Percentiles rank a stretch among this genome's conserved stretches.
These are phyloP conservation scores for Solanum piurae DNA, from an alignment of 257 asterid species.

Conservation along the genomic window DNA sequence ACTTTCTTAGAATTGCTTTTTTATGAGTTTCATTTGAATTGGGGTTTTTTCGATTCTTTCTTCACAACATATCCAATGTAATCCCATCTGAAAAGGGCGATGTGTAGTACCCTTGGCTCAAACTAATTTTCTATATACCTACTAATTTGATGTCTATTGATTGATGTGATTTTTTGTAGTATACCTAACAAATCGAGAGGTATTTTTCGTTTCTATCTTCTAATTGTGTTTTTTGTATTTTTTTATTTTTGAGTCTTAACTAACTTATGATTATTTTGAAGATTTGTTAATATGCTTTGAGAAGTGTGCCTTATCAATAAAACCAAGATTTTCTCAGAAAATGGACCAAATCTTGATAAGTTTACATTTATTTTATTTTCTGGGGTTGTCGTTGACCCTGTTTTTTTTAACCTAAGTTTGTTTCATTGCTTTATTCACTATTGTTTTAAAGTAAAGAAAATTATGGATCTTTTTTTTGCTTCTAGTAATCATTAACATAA, in stretches of 20 bases:
- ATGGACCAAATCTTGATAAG: neutral
- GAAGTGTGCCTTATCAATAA: neutral
- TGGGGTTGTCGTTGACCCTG: neutral
- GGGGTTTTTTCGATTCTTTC: neutral
- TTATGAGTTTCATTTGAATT: neutral
- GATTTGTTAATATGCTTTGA: constrained; percentile 7
- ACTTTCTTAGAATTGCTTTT: neutral
- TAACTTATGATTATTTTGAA: neutral
- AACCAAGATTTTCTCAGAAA: neutral
- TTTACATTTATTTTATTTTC: neutral
- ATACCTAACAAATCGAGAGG: neutral
- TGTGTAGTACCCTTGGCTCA: too few species aligned
- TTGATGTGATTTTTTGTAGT: neutral
- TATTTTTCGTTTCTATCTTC: neutral
- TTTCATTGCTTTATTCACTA: neutral
- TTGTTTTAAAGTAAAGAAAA: neutral
- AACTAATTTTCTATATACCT: neutral
- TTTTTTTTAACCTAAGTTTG: neutral
- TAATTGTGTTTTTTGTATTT: neutral
- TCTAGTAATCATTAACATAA: neutral
- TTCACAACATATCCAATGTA: neutral
- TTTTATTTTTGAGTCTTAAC: neutral
- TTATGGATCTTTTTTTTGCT: neutral
- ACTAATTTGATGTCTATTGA: neutral
- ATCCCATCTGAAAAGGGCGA: too few species aligned